phyloP scores from a whole-genome alignment of 306 rosid species.

The Nissolia schottii region DNA sequence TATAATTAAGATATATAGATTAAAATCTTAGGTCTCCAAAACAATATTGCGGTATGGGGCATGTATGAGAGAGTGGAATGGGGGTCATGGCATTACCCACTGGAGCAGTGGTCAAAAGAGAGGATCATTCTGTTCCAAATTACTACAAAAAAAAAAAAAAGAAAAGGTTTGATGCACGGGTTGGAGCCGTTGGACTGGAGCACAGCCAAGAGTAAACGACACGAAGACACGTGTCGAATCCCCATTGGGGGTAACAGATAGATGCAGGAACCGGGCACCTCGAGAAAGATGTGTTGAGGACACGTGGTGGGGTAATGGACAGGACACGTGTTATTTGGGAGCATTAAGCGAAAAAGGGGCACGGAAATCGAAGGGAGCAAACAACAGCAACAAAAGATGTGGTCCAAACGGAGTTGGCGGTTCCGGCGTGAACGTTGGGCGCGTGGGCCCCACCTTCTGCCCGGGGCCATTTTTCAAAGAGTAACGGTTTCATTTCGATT shows the following conservation, averaged over 20 bases:
- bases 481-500: constrained; percentile 16
- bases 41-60: too few species aligned
- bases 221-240: constrained; percentile 18
- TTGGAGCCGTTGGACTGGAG: neutral
- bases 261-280: neutral
- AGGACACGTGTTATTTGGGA: neutral
- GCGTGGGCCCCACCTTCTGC: constrained; percentile 10
- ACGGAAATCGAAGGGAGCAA: neutral
- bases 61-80: neutral
- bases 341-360: neutral
- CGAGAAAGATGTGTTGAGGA: neutral
- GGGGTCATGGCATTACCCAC: neutral
- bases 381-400: constrained; percentile 27
- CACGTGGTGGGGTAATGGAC: constrained; percentile 35
- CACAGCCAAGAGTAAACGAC: neutral
- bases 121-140: neutral
- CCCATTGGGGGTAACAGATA: neutral
- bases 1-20: too few species aligned
- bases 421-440: constrained; percentile 26
- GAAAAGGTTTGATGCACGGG: constrained; percentile 1
- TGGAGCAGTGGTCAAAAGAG: neutral
- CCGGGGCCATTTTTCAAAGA: neutral
- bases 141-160: neutral
- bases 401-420: constrained; percentile 41
- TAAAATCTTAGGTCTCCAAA: too few species aligned